Evolutionary conservation across 2,329 filamentous ascomycete genomes (phyloP).

Genomic region (Alternaria sp.): DNA sequence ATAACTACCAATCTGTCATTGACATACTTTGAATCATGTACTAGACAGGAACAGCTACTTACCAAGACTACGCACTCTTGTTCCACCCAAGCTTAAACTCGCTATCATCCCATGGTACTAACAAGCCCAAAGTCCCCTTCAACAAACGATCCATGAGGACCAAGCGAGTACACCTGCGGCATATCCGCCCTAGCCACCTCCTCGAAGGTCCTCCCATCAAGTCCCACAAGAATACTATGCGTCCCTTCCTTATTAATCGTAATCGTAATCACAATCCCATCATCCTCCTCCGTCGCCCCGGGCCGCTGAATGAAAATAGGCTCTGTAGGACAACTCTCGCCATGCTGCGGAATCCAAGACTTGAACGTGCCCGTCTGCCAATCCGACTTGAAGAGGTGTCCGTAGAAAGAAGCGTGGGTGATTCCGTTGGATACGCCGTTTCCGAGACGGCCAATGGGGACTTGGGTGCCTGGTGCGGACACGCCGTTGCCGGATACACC

Average conservation of each 20-base stretch:
- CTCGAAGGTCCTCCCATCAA: not conserved
- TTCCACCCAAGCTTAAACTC: not conserved
- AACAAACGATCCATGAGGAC: slow-evolving; percentile 6
- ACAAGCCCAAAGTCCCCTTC: not conserved
- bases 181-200: not conserved
- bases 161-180: not conserved
- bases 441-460: not conserved
- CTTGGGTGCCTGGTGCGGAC: not conserved
- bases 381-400: slow-evolving; percentile 1
- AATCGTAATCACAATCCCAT: slow-evolving; percentile 2
- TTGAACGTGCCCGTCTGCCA: not conserved
- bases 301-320: not conserved
- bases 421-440: not conserved
- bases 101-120: not conserved
- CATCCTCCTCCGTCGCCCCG: not conserved
- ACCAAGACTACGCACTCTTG: not conserved
- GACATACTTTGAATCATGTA: not conserved
- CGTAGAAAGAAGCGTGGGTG: not conserved
- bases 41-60: too few relatives aligned
- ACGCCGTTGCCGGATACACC: not conserved
- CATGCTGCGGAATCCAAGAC: not conserved
- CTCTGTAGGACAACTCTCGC: slow-evolving; percentile 1
- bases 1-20: not conserved
- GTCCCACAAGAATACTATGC: slow-evolving; percentile 1
- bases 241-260: not conserved